phyloP scores from a whole-genome alignment of 1,284 basidiomycete genomes.

The Ceratobasidium sp. region DNA sequence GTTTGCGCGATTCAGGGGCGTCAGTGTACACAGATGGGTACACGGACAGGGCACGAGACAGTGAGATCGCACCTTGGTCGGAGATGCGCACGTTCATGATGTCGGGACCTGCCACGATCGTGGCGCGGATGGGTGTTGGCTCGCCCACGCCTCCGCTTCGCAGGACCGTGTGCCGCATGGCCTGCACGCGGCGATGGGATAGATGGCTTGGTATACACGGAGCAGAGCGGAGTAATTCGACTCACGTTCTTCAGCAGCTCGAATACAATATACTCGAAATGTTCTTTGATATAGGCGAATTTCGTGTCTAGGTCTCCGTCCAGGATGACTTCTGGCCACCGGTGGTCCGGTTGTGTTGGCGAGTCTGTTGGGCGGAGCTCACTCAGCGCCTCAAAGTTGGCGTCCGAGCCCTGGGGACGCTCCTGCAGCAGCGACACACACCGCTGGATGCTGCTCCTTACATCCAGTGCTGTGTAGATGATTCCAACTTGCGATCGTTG shows the following conservation, averaged over 20 bases:
- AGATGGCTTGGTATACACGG: conserved; percentile 46
- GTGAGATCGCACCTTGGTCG: conserved; percentile 71
- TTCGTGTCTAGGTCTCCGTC: conserved; percentile 78
- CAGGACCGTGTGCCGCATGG: conserved; percentile 48
- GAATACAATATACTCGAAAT: conserved; percentile 92
- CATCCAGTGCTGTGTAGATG: conserved; percentile 80
- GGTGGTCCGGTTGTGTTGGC: conserved; percentile 36
- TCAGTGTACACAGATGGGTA: conserved; percentile 21
- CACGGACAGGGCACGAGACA: conserved; percentile 1
- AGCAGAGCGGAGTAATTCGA: conserved; percentile 33
- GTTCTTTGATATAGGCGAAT: conserved; percentile 87
- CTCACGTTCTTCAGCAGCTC: conserved; percentile 87
- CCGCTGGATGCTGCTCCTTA: conserved; percentile 75
- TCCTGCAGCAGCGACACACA: conserved; percentile 70
- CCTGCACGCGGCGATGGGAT: conserved; percentile 47
- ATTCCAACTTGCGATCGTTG: conserved; percentile 79
- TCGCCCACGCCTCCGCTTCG: conserved; percentile 45
- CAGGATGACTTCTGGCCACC: conserved; percentile 74
- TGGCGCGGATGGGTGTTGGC: conserved; percentile 72
- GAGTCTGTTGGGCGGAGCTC: conserved; percentile 49
- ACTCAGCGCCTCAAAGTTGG: conserved; percentile 57
- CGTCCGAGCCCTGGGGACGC: conserved; percentile 59
- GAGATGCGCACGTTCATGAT: conserved; percentile 84
- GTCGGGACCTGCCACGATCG: conserved; percentile 76
- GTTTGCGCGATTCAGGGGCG: conserved; percentile 35